phyloP scores from a whole-genome alignment of 2,329 filamentous ascomycete genomes.

The Cucurbitaria berberidis region DNA sequence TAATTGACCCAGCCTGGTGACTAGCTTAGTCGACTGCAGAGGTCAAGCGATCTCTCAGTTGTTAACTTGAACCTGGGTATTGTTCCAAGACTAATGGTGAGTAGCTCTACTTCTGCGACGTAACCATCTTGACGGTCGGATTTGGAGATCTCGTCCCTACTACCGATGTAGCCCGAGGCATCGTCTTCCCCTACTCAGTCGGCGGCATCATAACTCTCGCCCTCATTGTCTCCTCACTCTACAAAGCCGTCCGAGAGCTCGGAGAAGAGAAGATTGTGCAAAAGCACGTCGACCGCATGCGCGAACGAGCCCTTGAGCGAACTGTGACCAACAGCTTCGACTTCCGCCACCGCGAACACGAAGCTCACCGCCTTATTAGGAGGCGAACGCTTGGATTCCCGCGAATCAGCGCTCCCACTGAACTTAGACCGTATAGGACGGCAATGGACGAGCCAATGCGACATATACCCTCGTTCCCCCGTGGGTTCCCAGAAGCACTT shows the following conservation, averaged over 20 bases:
- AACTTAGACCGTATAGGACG: conserved; percentile 28
- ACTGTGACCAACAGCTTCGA: conserved; percentile 61
- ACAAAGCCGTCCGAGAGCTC: conserved; percentile 67
- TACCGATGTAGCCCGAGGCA: conserved; percentile 65
- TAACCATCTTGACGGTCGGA: conserved; percentile 51
- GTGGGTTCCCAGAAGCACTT: conserved; percentile 12
- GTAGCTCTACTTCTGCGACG: conserved; percentile 53
- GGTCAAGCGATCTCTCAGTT: neutral
- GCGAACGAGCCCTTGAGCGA: conserved; percentile 60
- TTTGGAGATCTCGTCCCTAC: conserved; percentile 63
- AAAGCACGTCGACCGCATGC: conserved; percentile 62
- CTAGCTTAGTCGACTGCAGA: neutral
- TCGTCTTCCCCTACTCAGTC: conserved; percentile 84
- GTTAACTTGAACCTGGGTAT: neutral
- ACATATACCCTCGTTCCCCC: conserved; percentile 8
- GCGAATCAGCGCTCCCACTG: conserved; percentile 35
- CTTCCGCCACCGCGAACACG: conserved; percentile 46
- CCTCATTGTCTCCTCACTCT: conserved; percentile 81
- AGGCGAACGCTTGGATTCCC: conserved; percentile 20
- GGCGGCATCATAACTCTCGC: conserved; percentile 84
- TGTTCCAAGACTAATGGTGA: neutral
- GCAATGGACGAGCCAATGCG: conserved; percentile 24
- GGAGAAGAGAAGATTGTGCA: conserved; percentile 67
- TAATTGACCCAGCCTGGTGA: neutral
- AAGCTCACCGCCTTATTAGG: conserved; percentile 30